Evolutionary conservation across 1,139 yeast species (phyloP).

Genomic region (Suhomyces maxii): DNA sequence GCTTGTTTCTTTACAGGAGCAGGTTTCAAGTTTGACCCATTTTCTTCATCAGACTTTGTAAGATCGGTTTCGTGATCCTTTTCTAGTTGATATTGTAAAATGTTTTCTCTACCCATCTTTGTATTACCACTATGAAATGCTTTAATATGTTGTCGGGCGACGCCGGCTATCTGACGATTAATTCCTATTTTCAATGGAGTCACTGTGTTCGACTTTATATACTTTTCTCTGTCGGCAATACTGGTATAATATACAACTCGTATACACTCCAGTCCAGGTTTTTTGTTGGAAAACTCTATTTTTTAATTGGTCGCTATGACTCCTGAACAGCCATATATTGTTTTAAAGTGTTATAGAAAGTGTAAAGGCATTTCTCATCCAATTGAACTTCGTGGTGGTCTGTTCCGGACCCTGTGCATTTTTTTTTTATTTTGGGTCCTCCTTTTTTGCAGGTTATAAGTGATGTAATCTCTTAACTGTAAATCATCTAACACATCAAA

Average conservation of each 20-base stretch:
- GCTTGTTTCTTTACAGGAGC: slow-evolving; percentile 6
- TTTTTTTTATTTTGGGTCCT: slow-evolving; percentile 3
- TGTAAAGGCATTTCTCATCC: slow-evolving; percentile 3
- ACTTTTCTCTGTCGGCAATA: neutral
- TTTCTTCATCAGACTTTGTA: slow-evolving; percentile 12
- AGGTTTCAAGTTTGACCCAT: neutral
- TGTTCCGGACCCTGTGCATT: neutral
- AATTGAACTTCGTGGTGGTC: neutral
- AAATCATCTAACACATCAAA: neutral
- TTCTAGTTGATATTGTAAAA: slow-evolving; percentile 42
- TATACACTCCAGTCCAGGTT: neutral
- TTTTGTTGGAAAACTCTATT: neutral
- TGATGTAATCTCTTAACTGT: slow-evolving; percentile 6
- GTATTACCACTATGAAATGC: slow-evolving; percentile 4
- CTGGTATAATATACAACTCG: neutral
- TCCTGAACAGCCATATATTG: neutral
- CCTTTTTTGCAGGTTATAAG: slow-evolving; percentile 5
- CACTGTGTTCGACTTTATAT: slow-evolving; percentile 4
- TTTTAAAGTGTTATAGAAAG: neutral
- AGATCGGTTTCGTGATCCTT: slow-evolving; percentile 43
- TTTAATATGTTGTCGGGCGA: slow-evolving; percentile 4
- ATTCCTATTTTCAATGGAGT: slow-evolving; percentile 5
- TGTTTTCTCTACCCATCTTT: slow-evolving; percentile 48
- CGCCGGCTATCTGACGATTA: slow-evolving; percentile 9
- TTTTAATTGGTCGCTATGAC: neutral